Evolutionary conservation across 163 green algal species (phyloP), one percentile per base, ranked within the genome.

Genomic region (Scenedesmus sp.): DNA sequence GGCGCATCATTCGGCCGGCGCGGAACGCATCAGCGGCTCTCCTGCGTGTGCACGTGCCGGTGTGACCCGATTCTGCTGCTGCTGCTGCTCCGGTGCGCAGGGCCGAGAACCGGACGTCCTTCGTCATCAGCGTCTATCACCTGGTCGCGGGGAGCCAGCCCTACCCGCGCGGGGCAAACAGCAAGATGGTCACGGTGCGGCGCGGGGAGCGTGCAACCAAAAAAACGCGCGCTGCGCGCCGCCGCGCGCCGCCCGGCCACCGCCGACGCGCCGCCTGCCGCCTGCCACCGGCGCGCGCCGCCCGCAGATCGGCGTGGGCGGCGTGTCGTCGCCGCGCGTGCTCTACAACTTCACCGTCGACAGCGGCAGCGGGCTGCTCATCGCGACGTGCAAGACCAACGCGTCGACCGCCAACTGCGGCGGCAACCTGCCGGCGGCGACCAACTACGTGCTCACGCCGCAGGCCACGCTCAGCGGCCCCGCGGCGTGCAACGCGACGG

Each of bases 81-180:
- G n/a, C n/a, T n/a, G n/a, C n/a, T n/a, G n/a, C n/a, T n/a, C n/a
- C n/a, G n/a, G n/a, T n/a, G n/a, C n/a, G n/a, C n/a, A n/a, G n/a
- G n/a, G n/a, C n/a, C n/a, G n/a, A n/a, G n/a, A 63, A 18, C 33
- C 54, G 54, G 13, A 24, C 54, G 11, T 70, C 63, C 26, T 70
- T 33, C 33, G 34, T 70, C 20, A 70, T 70, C 18, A 31, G 39
- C 20, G 63, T 70, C 3, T 6, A 54, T 42, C 63, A 70, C 44
- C 63, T 57, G 33, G 26, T 15, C 11, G 34, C 63, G n/a, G 29
- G 4, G 2, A 36, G 63, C 20, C 63, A 70, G 18, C 63, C 63
- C 63, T 70, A 57, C 63, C 34, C 63, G 4, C 39, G 63, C 34
- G 63, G 63, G 17, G n/a, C 26, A 11, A 70, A 70, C 63, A 70